These are phyloP conservation scores for Ophidiomyces ophidiicola DNA, from an alignment of 2,329 filamentous ascomycete species.

Conservation along the genomic window DNA sequence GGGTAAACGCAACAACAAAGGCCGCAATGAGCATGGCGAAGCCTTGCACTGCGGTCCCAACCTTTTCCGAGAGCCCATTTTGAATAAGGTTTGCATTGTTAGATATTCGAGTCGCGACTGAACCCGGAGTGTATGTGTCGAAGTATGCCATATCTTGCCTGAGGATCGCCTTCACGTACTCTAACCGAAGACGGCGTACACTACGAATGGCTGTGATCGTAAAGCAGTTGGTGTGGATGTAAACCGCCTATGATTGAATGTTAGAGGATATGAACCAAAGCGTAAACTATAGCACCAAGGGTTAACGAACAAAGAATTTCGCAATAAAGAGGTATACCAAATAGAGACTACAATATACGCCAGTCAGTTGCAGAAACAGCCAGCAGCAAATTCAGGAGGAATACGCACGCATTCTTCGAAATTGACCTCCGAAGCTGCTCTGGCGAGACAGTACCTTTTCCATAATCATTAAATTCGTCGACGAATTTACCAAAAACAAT, in stretches of 20 bases:
- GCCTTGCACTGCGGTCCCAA: conserved; percentile 16
- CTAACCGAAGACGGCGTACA: conserved; percentile 19
- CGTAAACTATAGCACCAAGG: too few relatives aligned
- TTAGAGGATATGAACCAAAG: not conserved
- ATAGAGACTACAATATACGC: conserved; percentile 38
- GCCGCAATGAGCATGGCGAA: conserved; percentile 25
- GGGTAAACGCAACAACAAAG: conserved; percentile 30
- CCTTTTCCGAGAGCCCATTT: conserved; percentile 16
- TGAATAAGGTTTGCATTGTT: conserved; percentile 18
- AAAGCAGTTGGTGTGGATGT: conserved; percentile 45
- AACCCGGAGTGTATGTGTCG: conserved; percentile 19
- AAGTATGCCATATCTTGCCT: conserved; percentile 22
- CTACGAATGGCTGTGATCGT: conserved; percentile 32
- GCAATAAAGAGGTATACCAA: conserved; percentile 60
- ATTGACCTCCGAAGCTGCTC: conserved; percentile 30
- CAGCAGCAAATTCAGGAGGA: not conserved
- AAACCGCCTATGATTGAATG: conserved; percentile 44
- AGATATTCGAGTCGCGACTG: conserved; percentile 18
- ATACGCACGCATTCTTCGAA: conserved; percentile 25
- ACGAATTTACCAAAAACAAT: conserved; percentile 43
- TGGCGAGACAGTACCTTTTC: conserved; percentile 22
- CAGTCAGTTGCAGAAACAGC: not conserved
- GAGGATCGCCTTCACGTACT: conserved; percentile 17
- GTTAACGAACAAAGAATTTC: conserved; percentile 26
- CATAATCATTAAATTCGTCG: conserved; percentile 36